These are phyloP conservation scores for Pelargonium fulgidum DNA, from an alignment of 441 rosid species.

Conservation along the genomic window DNA sequence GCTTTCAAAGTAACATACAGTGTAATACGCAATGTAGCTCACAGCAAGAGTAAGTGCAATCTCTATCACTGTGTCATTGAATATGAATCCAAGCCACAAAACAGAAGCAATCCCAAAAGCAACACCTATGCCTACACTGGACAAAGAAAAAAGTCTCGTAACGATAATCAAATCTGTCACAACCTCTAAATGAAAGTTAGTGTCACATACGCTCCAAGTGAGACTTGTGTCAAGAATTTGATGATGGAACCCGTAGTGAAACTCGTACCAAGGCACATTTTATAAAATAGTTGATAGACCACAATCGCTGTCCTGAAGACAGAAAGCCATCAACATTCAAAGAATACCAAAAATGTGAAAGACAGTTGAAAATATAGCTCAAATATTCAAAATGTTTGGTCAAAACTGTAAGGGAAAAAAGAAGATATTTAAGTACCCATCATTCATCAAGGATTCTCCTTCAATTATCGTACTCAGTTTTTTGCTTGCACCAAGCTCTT, in stretches of 20 bases:
- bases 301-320: constrained; percentile 80
- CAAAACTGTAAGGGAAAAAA: constrained; percentile 17
- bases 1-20: constrained; percentile 47
- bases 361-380: constrained; percentile 3
- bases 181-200: constrained; percentile 11
- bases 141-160: constrained; percentile 29
- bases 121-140: constrained; percentile 80
- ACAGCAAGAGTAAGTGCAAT: constrained; percentile 77
- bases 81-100: constrained; percentile 80
- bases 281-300: constrained; percentile 75
- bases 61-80: constrained; percentile 80
- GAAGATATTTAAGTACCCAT: constrained; percentile 51
- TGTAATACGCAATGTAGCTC: constrained; percentile 81
- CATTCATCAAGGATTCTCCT: constrained; percentile 97
- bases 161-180: constrained; percentile 19
- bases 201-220: constrained; percentile 84
- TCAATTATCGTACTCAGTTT: constrained; percentile 83
- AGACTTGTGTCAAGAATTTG: constrained; percentile 57
- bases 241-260: constrained; percentile 47
- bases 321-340: constrained; percentile 20
- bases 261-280: constrained; percentile 73
- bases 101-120: constrained; percentile 84
- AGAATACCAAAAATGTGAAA: constrained; percentile 17
- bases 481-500: constrained; percentile 93
- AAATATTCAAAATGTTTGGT: constrained; percentile 9